A percentile compares a stretch with the other conserved stretches of the same genome.
phyloP scores from a whole-genome alignment of 805 yeast species.

The Metschnikowia matae region DNA sequence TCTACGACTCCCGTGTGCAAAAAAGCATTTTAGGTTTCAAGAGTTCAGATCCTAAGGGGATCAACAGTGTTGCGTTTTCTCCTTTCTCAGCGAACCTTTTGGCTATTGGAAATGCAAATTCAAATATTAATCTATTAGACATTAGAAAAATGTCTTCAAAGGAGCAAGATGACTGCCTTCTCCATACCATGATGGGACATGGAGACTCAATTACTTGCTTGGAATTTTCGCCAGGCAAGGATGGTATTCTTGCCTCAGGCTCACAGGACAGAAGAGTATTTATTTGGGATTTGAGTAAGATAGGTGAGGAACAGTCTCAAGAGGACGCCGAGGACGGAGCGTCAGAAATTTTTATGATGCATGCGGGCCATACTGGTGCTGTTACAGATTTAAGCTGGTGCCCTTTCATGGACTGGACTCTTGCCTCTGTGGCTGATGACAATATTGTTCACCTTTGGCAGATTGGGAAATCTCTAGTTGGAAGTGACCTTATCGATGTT shows the following conservation, averaged over 20 bases:
- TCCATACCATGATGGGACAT: slow-evolving; percentile 80
- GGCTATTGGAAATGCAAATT: slow-evolving; percentile 68
- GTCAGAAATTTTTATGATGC: slow-evolving; percentile 86
- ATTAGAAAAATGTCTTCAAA: slow-evolving; percentile 39
- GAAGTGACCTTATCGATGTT: slow-evolving; percentile 15
- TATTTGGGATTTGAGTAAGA: slow-evolving; percentile 73
- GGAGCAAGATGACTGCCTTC: slow-evolving; percentile 23
- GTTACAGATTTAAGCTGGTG: slow-evolving; percentile 72
- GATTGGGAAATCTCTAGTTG: slow-evolving; percentile 32
- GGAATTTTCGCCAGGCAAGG: slow-evolving; percentile 75
- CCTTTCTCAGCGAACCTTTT: slow-evolving; percentile 54
- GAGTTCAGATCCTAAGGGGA: slow-evolving; percentile 33
- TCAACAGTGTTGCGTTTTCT: slow-evolving; percentile 66
- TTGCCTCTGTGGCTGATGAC: slow-evolving; percentile 62
- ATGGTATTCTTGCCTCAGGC: slow-evolving; percentile 74
- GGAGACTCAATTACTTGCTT: slow-evolving; percentile 65
- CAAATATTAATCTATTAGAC: slow-evolving; percentile 64
- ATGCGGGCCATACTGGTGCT: slow-evolving; percentile 83
- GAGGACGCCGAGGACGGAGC: slow-evolving; percentile 91
- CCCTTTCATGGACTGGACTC: slow-evolving; percentile 69
- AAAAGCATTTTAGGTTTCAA: slow-evolving; percentile 22
- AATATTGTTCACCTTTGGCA: slow-evolving; percentile 61
- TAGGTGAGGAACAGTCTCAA: slow-evolving; percentile 80
- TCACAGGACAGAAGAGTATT: slow-evolving; percentile 74
- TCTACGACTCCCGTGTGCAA: slow-evolving; percentile 50